These are phyloP conservation scores for Cryptococcus jaspeensis DNA, from an alignment of 1,284 basidiomycete genomes.

Conservation along the genomic window DNA sequence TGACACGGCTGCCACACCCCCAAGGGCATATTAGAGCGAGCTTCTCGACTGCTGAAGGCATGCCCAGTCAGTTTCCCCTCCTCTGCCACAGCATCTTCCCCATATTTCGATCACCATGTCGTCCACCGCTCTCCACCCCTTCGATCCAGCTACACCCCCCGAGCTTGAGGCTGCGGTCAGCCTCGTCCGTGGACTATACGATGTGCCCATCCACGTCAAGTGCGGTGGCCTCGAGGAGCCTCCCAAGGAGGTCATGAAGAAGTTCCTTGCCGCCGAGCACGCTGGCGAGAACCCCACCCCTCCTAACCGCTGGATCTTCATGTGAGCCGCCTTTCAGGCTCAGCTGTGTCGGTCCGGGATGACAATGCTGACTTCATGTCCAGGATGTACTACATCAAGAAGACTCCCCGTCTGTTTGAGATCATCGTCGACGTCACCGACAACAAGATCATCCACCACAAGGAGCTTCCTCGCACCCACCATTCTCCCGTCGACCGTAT, in stretches of 20 bases:
- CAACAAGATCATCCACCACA: slow-evolving; percentile 1
- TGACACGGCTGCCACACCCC: too few relatives aligned
- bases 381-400: slow-evolving; percentile 13
- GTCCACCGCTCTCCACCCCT: slow-evolving; percentile 11
- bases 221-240: slow-evolving; percentile 8
- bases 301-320: slow-evolving; percentile 8
- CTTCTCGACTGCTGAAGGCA: too few relatives aligned
- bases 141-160: slow-evolving; percentile 8
- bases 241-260: slow-evolving; percentile 3
- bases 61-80: too few relatives aligned
- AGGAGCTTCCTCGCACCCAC: slow-evolving; percentile 2
- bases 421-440: slow-evolving; percentile 13
- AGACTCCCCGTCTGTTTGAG: slow-evolving; percentile 9
- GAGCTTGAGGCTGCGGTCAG: slow-evolving; percentile 8
- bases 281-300: not conserved
- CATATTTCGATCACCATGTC: not conserved
- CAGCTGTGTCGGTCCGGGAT: not conserved
- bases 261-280: slow-evolving; percentile 1
- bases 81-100: too few relatives aligned
- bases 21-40: too few relatives aligned
- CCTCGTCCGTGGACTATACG: slow-evolving; percentile 3
- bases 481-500: slow-evolving; percentile 17
- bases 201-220: slow-evolving; percentile 14
- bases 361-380: not conserved
- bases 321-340: slow-evolving; percentile 2